Evolutionary conservation across 2,329 filamentous ascomycete genomes (phyloP).

Genomic region (Neonectria hederae): DNA sequence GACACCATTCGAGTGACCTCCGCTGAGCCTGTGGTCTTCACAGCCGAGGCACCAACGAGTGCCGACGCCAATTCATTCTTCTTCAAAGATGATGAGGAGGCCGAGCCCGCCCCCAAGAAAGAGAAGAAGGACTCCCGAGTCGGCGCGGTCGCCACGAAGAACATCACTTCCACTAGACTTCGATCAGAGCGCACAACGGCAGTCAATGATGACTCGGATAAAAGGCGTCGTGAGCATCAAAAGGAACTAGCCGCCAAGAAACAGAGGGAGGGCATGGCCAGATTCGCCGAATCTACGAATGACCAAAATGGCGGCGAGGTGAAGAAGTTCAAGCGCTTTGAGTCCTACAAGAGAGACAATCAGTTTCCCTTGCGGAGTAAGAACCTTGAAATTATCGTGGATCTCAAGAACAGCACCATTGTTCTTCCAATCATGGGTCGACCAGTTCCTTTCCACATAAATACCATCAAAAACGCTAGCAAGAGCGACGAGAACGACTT

Average conservation of each 20-base stretch:
- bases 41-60: conserved; percentile 89
- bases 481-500: conserved; percentile 97
- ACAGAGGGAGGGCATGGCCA: conserved; percentile 84
- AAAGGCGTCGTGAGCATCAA: conserved; percentile 88
- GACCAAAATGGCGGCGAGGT: conserved; percentile 90
- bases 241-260: conserved; percentile 89
- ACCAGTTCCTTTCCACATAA: conserved; percentile 96
- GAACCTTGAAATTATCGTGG: conserved; percentile 89
- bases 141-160: conserved; percentile 89
- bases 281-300: conserved; percentile 86
- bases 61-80: conserved; percentile 97
- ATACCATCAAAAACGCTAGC: conserved; percentile 98
- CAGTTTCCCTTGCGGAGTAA: conserved; percentile 85
- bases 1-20: conserved; percentile 91
- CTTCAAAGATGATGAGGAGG: conserved; percentile 95
- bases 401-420: conserved; percentile 88
- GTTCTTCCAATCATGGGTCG: conserved; percentile 97
- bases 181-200: conserved; percentile 91
- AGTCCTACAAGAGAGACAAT: conserved; percentile 98
- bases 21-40: conserved; percentile 87
- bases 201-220: conserved; percentile 88
- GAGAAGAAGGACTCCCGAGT: conserved; percentile 85
- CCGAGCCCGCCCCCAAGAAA: conserved; percentile 87
- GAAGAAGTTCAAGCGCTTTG: conserved; percentile 99
- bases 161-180: conserved; percentile 92